Base-by-base conservation (phyloP, 2,329 filamentous ascomycete genomes). In the Scedosporium boydii region DNA sequence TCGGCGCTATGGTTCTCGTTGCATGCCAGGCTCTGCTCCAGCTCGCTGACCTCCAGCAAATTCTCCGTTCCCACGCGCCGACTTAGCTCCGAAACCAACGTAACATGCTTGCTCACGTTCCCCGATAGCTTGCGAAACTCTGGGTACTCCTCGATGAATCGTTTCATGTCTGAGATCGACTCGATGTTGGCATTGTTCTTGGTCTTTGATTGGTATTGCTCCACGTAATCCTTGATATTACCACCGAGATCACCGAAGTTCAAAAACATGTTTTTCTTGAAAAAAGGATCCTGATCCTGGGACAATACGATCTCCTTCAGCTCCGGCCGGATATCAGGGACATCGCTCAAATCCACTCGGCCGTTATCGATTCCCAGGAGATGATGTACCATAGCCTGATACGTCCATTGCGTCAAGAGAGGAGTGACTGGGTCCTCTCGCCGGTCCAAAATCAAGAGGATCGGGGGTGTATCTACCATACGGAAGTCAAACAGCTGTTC, bases 341-440 rank as follows among this genome's bases (percentile, higher is more conserved):
- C 87, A 62, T 90, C 84, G 65, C 88, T 89, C 41, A 99, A 80
- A 70, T 96, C 89, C 0, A 99, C 95, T 59, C 93, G 85, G n/a
- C 95, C 95, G 72, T 98, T 98, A 63, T 90, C 85, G 67, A 99
- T 96, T 4, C 95, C 95, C 12, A 99, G 80, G 1, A 98, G 78
- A 70, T 99, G 95, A 72, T 99, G 95, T 0, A 99, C 95, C 93
- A 99, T 99, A n/a, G 95, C 95, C 76, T 99, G 95, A 71, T 99
- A 99, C 27, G 95, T 99, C 95, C 95, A 99, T 73, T 99, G 95
- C 2, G 92, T 96, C 58, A 99, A 82, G 10, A 99, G 78, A 0
- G 95, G 95, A 3, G 95, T 99, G 59, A 98, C 89, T 0, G 95
- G 93, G 70, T 99, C 95, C 71, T 97, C 93, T 73, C 95, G 85